A percentile compares a stretch with the other conserved stretches of the same genome.
Evolutionary conservation across 306 rosid species (phyloP).

Genomic region (Adenanthera pavonina): DNA sequence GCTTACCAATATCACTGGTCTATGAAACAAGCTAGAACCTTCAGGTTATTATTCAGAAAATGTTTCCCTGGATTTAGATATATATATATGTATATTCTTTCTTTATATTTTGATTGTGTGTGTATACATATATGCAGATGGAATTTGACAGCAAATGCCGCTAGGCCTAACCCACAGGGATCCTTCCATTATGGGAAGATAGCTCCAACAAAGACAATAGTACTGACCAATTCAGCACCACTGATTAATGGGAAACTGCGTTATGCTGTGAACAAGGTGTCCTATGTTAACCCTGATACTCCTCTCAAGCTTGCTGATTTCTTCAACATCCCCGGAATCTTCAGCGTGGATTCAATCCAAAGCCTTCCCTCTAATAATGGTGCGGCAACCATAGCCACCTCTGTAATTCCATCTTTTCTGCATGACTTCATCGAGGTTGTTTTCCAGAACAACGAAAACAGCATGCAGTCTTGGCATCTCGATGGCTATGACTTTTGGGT

Average conservation of each 20-base stretch:
- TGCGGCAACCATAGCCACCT: slow-evolving; percentile 61
- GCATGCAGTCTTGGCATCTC: slow-evolving; percentile 88
- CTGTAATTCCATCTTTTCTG: slow-evolving; percentile 62
- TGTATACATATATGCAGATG: slow-evolving; percentile 56
- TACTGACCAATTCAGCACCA: slow-evolving; percentile 78
- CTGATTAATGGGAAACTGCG: slow-evolving; percentile 80
- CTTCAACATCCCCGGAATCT: slow-evolving; percentile 87
- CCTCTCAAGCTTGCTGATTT: slow-evolving; percentile 97
- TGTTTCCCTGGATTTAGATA: not conserved
- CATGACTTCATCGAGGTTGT: slow-evolving; percentile 90
- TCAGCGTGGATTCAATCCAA: slow-evolving; percentile 61
- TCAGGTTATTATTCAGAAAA: slow-evolving; percentile 52
- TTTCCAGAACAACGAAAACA: slow-evolving; percentile 81
- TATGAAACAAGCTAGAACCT: slow-evolving; percentile 86
- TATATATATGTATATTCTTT: not conserved
- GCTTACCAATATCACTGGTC: slow-evolving; percentile 69
- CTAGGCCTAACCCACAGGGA: slow-evolving; percentile 99
- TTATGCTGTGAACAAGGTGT: slow-evolving; percentile 77
- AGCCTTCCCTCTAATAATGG: slow-evolving; percentile 58
- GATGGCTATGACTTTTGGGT: slow-evolving; percentile 99
- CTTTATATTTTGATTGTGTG: slow-evolving; percentile 30
- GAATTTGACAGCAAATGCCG: slow-evolving; percentile 98
- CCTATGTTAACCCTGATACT: slow-evolving; percentile 80
- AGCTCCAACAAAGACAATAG: slow-evolving; percentile 61
- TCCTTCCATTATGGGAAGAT: slow-evolving; percentile 92